Conservation (phyloP, 306 rosid species). For the Cyamopsis tetragonoloba region DNA sequence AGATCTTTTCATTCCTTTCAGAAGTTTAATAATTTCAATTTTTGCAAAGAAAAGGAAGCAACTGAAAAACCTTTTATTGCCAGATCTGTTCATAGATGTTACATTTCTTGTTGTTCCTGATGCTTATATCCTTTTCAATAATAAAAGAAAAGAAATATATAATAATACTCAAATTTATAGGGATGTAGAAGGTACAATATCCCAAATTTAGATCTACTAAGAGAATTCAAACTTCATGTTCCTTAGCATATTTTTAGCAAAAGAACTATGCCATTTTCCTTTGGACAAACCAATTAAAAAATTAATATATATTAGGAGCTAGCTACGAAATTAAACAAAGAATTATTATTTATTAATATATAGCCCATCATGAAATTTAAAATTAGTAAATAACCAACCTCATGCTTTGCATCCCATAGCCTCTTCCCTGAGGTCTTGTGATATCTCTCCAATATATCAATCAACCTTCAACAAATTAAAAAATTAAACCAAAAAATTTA, state of each 20-base stretch:
- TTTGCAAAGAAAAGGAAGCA: slow-evolving; percentile 42
- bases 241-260: slow-evolving; percentile 43
- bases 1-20: neutral
- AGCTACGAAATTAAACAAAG: too few relatives aligned
- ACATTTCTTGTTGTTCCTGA: slow-evolving; percentile 22
- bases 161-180: slow-evolving; percentile 21
- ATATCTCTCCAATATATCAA: slow-evolving; percentile 54
- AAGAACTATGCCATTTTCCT: slow-evolving; percentile 17
- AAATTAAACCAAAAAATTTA: neutral
- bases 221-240: slow-evolving; percentile 38
- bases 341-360: too few relatives aligned
- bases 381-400: slow-evolving; percentile 59
- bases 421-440: slow-evolving; percentile 51
- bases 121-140: slow-evolving; percentile 24
- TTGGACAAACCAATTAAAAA: too few relatives aligned
- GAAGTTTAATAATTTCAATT: slow-evolving; percentile 23
- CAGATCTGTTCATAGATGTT: slow-evolving; percentile 57
- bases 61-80: slow-evolving; percentile 25
- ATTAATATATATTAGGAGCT: too few relatives aligned
- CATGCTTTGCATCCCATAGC: slow-evolving; percentile 86
- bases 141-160: neutral
- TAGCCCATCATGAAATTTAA: too few relatives aligned
- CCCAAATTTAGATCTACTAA: slow-evolving; percentile 63
- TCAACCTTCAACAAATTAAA: slow-evolving; percentile 44
- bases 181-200: slow-evolving; percentile 10